Percentiles rank a stretch among this genome's conserved stretches.
phyloP scores from a whole-genome alignment of 805 yeast species.

The Metschnikowia corniflorae region DNA sequence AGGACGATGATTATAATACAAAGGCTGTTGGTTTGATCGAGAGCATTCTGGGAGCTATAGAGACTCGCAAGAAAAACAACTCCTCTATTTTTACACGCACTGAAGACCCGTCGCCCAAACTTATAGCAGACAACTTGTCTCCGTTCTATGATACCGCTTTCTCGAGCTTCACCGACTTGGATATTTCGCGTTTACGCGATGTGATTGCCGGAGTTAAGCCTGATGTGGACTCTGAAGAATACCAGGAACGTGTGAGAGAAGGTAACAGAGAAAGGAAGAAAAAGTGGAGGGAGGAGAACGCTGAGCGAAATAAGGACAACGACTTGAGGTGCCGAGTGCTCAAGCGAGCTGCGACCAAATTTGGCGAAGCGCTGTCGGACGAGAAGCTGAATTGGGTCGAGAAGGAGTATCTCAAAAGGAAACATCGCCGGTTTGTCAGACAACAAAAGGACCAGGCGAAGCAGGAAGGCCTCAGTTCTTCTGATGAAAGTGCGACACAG shows the following conservation, averaged over 20 bases:
- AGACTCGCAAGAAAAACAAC: conserved; percentile 1
- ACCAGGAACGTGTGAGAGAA: conserved; percentile 54
- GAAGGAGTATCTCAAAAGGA: conserved; percentile 64
- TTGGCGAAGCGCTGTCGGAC: conserved; percentile 56
- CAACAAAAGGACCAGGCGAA: conserved; percentile 30
- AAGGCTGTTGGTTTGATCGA: conserved; percentile 25
- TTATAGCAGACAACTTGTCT: neutral
- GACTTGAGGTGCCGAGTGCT: conserved; percentile 77
- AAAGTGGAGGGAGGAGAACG: conserved; percentile 79
- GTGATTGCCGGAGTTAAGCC: conserved; percentile 23
- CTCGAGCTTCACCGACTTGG: conserved; percentile 25
- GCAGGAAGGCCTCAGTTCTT: conserved; percentile 3
- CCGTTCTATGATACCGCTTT: conserved; percentile 20
- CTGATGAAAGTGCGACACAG: conserved; percentile 13
- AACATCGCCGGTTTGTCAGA: conserved; percentile 54
- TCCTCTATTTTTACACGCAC: conserved; percentile 1
- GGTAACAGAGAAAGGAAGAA: conserved; percentile 78
- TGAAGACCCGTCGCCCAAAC: conserved; percentile 3
- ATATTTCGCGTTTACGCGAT: conserved; percentile 18
- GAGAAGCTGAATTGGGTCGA: conserved; percentile 68
- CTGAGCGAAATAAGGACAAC: conserved; percentile 79
- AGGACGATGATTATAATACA: conserved; percentile 11
- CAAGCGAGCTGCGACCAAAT: conserved; percentile 64
- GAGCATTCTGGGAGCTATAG: conserved; percentile 18
- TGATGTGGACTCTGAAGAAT: conserved; percentile 32